These are phyloP conservation scores for Xylariaceae sp. DNA, from an alignment of 2,329 filamentous ascomycete species.

Conservation along the genomic window DNA sequence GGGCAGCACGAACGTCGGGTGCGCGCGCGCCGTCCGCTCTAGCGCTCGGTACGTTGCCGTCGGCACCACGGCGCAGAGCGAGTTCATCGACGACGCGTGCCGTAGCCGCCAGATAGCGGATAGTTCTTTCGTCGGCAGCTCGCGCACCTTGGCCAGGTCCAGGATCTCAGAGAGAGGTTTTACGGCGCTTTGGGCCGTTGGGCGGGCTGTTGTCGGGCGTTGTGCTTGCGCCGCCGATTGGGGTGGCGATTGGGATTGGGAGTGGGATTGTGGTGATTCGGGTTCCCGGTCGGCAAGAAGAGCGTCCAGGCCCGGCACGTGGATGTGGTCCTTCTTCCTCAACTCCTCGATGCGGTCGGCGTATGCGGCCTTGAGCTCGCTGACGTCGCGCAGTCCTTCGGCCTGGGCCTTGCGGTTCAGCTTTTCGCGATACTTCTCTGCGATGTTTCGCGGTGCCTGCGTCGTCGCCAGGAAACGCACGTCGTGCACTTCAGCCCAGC, in stretches of 20 bases:
- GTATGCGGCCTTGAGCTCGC: slow-evolving; percentile 77
- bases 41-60: slow-evolving; percentile 69
- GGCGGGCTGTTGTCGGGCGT: slow-evolving; percentile 5
- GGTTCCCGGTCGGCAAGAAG: slow-evolving; percentile 28
- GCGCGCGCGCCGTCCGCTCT: slow-evolving; percentile 62
- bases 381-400: slow-evolving; percentile 65
- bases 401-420: slow-evolving; percentile 75
- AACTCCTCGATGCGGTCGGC: slow-evolving; percentile 74
- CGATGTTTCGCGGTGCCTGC: slow-evolving; percentile 59
- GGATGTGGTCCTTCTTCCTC: slow-evolving; percentile 61
- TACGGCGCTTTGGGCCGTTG: slow-evolving; percentile 31
- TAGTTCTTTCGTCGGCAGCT: slow-evolving; percentile 75
- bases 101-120: slow-evolving; percentile 86
- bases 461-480: slow-evolving; percentile 85
- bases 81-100: slow-evolving; percentile 67
- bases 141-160: slow-evolving; percentile 71
- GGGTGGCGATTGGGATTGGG: slow-evolving; percentile 16
- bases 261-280: not conserved
- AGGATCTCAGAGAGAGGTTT: slow-evolving; percentile 55
- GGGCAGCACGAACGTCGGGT: slow-evolving; percentile 89
- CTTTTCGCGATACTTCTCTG: slow-evolving; percentile 85
- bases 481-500: slow-evolving; percentile 90
- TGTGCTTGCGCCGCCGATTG: not conserved
- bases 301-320: slow-evolving; percentile 37
- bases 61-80: slow-evolving; percentile 81